Evolutionary conservation across 257 asterid species (phyloP).

Genomic region (Echium plantagineum): DNA sequence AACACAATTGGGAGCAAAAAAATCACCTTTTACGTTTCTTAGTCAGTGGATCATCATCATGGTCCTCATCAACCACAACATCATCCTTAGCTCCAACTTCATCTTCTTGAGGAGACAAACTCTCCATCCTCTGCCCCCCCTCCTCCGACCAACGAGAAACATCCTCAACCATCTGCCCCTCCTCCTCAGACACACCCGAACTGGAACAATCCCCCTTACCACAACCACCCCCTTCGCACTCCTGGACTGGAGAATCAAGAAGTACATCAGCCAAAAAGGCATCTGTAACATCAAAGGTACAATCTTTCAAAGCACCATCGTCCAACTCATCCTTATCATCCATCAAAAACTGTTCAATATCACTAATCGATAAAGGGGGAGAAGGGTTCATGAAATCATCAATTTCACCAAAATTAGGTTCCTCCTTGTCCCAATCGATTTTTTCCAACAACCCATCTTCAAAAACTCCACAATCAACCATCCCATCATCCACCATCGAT

Average conservation of each 20-base stretch:
- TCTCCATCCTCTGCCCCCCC: too few species aligned
- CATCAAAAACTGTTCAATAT: constrained; percentile 58
- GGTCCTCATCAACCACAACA: constrained; percentile 16
- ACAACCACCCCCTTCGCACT: too few species aligned
- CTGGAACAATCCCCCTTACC: background rate
- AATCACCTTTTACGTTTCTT: constrained; percentile 73
- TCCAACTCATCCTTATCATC: constrained; percentile 23
- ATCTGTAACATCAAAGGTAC: constrained; percentile 9
- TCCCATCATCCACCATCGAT: constrained; percentile 7
- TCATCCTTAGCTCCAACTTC: background rate
- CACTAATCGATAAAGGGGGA: constrained; percentile 30
- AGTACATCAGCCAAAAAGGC: constrained; percentile 36
- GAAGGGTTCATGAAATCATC: constrained; percentile 13
- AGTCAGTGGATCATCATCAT: constrained; percentile 34
- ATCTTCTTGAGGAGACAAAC: too few species aligned
- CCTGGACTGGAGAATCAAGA: constrained; percentile 21
- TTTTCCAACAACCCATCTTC: constrained; percentile 13
- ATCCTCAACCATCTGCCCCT: constrained; percentile 6
- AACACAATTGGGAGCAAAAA: background rate
- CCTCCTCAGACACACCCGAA: background rate
- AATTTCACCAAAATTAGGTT: too few species aligned
- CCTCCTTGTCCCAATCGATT: constrained; percentile 23
- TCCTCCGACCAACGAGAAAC: too few species aligned
- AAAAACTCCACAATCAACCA: constrained; percentile 18
- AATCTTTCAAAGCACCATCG: constrained; percentile 3